phyloP scores from a whole-genome alignment of 441 rosid species.

The Mallotus japonicus region DNA sequence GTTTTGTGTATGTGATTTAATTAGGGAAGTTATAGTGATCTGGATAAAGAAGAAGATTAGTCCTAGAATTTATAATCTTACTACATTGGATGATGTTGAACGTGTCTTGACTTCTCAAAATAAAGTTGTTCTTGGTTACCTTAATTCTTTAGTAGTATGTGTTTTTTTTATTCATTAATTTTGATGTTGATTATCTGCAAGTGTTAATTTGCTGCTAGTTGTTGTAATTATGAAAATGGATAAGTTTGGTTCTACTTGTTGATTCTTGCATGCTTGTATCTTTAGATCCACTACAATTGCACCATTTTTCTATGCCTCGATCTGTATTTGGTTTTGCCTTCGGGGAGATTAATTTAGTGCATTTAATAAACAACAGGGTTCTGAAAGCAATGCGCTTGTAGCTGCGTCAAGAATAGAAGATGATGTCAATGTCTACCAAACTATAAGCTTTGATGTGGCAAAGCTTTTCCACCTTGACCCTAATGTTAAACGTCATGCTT shows the following conservation, averaged over 20 bases:
- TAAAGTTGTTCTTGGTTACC: conserved; percentile 80
- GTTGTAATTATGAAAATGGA: no score
- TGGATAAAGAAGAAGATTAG: conserved; percentile 99
- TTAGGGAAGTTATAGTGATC: conserved; percentile 78
- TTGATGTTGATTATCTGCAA: neutral
- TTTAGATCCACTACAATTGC: neutral
- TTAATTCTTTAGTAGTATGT: conserved; percentile 77
- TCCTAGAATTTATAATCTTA: conserved; percentile 71
- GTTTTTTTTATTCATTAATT: no score
- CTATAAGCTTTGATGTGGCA: conserved; percentile 79
- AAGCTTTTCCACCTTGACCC: conserved; percentile 82
- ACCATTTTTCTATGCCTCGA: neutral
- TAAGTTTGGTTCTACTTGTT: neutral
- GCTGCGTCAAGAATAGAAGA: conserved; percentile 91
- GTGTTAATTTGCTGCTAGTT: neutral
- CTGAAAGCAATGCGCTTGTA: conserved; percentile 73
- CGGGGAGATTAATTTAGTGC: conserved; percentile 2
- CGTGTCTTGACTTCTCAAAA: conserved; percentile 65
- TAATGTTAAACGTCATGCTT: conserved; percentile 68
- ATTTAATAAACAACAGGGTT: conserved; percentile 45
- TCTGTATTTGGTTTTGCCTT: neutral
- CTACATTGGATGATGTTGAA: conserved; percentile 84
- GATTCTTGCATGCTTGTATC: neutral
- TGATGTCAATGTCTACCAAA: conserved; percentile 88
- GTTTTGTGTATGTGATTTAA: neutral